Conservation (phyloP, 2,329 filamentous ascomycete genomes). For the Clarireedia hainanense region DNA sequence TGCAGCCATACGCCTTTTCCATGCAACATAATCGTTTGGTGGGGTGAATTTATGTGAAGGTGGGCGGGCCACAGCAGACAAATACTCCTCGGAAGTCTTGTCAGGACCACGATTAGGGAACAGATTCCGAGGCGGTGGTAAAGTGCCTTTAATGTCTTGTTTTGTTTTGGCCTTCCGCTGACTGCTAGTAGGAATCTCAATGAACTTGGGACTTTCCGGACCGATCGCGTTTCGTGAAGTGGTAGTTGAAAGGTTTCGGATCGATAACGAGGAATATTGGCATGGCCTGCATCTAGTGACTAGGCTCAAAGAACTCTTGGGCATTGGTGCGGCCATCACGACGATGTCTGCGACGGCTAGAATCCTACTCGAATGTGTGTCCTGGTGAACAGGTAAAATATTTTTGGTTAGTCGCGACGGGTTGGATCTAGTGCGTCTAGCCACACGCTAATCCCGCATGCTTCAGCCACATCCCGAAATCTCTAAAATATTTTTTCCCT, state of each 20-base stretch:
- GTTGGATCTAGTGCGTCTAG: conserved; percentile 9
- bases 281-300: conserved; percentile 26
- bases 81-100: conserved; percentile 56
- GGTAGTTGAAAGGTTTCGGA: conserved; percentile 40
- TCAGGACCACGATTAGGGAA: conserved; percentile 53
- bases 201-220: conserved; percentile 82
- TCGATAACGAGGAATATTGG: conserved; percentile 17
- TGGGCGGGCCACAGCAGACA: conserved; percentile 49
- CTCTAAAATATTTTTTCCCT: conserved; percentile 17
- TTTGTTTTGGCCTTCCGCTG: conserved; percentile 44
- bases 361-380: background rate
- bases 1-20: conserved; percentile 68
- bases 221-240: conserved; percentile 44
- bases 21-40: conserved; percentile 36
- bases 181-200: conserved; percentile 70
- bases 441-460: conserved; percentile 12
- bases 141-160: conserved; percentile 58
- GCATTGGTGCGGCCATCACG: conserved; percentile 24
- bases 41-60: conserved; percentile 32
- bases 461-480: conserved; percentile 18
- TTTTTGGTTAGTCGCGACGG: conserved; percentile 11
- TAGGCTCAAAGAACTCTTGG: conserved; percentile 23
- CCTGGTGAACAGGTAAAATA: conserved; percentile 9
- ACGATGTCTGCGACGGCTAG: background rate
- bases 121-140: conserved; percentile 76